Percentiles rank a stretch among this genome's conserved stretches.
These are phyloP conservation scores for Leccinum cinnamomeum DNA, from an alignment of 1,284 basidiomycete genomes.

Conservation along the genomic window DNA sequence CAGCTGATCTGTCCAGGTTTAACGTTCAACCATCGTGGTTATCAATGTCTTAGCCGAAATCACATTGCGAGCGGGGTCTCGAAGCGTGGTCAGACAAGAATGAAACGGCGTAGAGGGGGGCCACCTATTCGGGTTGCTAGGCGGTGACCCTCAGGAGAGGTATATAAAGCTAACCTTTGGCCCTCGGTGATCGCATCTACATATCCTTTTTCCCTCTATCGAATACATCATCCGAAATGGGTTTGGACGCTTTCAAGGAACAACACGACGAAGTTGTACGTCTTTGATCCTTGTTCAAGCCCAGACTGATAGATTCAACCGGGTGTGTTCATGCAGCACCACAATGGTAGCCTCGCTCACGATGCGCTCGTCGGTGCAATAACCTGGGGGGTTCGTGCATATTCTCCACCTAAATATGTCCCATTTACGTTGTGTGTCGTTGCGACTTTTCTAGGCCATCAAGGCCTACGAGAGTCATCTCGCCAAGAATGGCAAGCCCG, in stretches of 20 bases:
- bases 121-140: slow-evolving; percentile 12
- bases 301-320: no score
- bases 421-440: background rate
- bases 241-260: slow-evolving; percentile 5
- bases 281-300: background rate
- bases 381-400: slow-evolving; percentile 20
- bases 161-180: slow-evolving; percentile 20
- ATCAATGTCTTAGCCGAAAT: background rate
- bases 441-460: slow-evolving; percentile 4
- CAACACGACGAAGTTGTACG: slow-evolving; percentile 9
- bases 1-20: background rate
- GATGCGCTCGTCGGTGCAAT: slow-evolving; percentile 18
- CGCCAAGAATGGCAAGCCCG: slow-evolving; percentile 14
- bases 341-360: slow-evolving; percentile 13
- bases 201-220: background rate
- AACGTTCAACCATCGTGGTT: background rate
- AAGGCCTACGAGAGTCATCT: slow-evolving; percentile 19
- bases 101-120: background rate
- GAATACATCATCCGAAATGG: slow-evolving; percentile 15
- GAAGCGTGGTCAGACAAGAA: background rate
- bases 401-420: background rate
- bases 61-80: background rate
- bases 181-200: background rate
- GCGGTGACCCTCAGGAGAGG: slow-evolving; percentile 2
- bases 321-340: slow-evolving; percentile 7